phyloP scores from a whole-genome alignment of 1,139 yeast species.

The Sugiyamaella pinicola region DNA sequence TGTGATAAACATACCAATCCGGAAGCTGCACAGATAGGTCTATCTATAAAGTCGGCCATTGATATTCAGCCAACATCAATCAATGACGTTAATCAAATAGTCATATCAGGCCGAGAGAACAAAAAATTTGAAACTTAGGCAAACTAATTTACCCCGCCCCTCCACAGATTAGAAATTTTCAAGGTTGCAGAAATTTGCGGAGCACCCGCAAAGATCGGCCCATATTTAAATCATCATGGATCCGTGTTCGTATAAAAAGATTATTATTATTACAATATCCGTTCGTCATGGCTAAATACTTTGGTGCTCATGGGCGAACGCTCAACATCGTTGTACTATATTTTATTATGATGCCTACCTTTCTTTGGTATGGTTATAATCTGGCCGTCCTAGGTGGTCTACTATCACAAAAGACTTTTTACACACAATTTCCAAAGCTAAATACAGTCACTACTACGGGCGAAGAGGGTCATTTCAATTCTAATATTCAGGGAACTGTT shows the following conservation, averaged over 20 bases:
- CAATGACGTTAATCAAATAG: background rate
- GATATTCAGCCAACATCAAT: background rate
- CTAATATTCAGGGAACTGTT: conserved; percentile 36
- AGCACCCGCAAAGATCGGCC: conserved; percentile 5
- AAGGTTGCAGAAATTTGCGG: conserved; percentile 13
- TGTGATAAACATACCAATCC: conserved; percentile 6
- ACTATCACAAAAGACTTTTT: conserved; percentile 46
- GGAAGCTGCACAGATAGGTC: background rate
- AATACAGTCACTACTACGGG: conserved; percentile 37
- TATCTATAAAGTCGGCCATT: too few relatives aligned
- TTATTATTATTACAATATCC: background rate
- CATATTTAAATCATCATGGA: background rate
- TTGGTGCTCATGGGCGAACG: conserved; percentile 23
- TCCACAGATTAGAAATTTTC: background rate
- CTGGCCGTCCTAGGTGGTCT: conserved; percentile 55
- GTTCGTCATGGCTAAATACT: conserved; percentile 15
- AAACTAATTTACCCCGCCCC: conserved; percentile 4
- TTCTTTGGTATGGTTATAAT: conserved; percentile 48
- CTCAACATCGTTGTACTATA: conserved; percentile 20
- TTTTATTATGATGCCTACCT: conserved; percentile 28
- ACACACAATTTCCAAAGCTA: conserved; percentile 47
- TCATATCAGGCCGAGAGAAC: background rate
- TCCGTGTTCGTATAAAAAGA: background rate
- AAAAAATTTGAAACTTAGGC: background rate
- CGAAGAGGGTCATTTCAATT: conserved; percentile 22